Evolutionary conservation across 2,329 filamentous ascomycete genomes (phyloP).

Genomic region (Lecanosticta acicola): DNA sequence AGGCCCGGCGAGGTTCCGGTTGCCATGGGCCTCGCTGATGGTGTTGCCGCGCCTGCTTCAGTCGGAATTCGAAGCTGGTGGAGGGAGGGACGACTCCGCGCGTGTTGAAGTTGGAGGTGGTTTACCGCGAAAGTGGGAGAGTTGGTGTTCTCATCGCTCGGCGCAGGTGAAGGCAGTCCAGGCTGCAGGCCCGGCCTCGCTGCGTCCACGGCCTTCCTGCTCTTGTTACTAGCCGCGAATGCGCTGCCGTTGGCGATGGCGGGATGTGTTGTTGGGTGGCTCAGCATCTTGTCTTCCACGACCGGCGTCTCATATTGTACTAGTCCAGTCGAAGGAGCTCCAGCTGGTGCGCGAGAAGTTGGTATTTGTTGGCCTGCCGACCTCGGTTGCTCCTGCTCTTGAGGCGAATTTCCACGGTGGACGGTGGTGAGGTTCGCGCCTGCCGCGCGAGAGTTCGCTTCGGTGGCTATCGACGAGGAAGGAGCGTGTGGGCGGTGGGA

Average conservation of each 20-base stretch:
- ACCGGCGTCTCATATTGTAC: slow-evolving; percentile 12
- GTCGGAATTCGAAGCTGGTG: background rate
- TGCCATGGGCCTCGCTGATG: background rate
- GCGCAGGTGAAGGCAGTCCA: slow-evolving; percentile 55
- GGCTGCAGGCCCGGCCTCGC: slow-evolving; percentile 6
- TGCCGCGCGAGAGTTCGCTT: slow-evolving; percentile 1
- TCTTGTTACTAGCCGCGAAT: background rate
- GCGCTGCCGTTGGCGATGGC: background rate
- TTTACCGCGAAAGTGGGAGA: slow-evolving; percentile 18
- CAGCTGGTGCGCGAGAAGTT: background rate
- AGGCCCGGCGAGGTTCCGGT: background rate
- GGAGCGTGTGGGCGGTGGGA: background rate
- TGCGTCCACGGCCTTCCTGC: slow-evolving; percentile 9
- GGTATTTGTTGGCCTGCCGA: background rate
- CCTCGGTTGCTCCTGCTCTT: slow-evolving; percentile 5
- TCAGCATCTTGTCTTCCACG: background rate
- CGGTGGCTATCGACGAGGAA: background rate
- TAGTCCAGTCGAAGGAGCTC: background rate
- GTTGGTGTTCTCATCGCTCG: slow-evolving; percentile 50
- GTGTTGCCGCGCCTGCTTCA: background rate
- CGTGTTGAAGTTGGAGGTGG: background rate
- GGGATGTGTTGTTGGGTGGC: background rate
- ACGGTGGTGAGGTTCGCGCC: background rate
- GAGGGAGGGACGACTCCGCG: slow-evolving; percentile 1
- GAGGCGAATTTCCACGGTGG: too few species aligned